phyloP scores from a whole-genome alignment of 2,329 filamentous ascomycete species.

The Beauveria varroae region DNA sequence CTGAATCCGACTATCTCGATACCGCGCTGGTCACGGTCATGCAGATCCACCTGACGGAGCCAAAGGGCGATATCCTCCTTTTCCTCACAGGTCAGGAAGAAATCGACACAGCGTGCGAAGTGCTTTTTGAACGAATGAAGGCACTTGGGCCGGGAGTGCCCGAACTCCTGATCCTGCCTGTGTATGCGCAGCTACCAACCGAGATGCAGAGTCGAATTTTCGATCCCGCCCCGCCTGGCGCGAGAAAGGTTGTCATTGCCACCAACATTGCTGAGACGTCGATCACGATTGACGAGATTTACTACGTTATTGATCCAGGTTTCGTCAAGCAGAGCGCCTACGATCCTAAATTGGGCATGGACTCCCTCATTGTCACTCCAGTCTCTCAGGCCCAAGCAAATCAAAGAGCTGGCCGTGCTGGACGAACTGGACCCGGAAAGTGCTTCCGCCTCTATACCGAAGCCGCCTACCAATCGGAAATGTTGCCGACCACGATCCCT shows the following conservation, averaged over 20 bases:
- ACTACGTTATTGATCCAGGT: slow-evolving; percentile 93
- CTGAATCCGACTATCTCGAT: slow-evolving; percentile 92
- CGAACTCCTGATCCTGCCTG: slow-evolving; percentile 84
- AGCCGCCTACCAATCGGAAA: slow-evolving; percentile 89
- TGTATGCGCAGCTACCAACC: slow-evolving; percentile 89
- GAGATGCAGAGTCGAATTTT: slow-evolving; percentile 95
- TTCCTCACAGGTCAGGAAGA: slow-evolving; percentile 98
- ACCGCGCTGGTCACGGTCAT: slow-evolving; percentile 92
- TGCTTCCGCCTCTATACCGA: slow-evolving; percentile 95
- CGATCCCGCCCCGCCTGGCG: slow-evolving; percentile 79
- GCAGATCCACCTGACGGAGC: slow-evolving; percentile 94
- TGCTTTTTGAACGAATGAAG: slow-evolving; percentile 93
- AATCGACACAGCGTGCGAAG: slow-evolving; percentile 91
- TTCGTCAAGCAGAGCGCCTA: slow-evolving; percentile 98
- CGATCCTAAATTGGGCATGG: slow-evolving; percentile 96
- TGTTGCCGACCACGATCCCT: slow-evolving; percentile 91
- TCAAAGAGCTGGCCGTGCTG: slow-evolving; percentile 85
- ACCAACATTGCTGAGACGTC: slow-evolving; percentile 98
- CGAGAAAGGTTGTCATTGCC: slow-evolving; percentile 90
- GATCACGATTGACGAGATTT: slow-evolving; percentile 96
- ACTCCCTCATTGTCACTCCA: slow-evolving; percentile 88
- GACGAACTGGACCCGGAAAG: slow-evolving; percentile 90
- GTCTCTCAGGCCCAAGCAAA: slow-evolving; percentile 97
- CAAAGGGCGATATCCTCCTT: slow-evolving; percentile 86
- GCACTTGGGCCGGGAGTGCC: slow-evolving; percentile 84